These are phyloP conservation scores for Desmodesmus armatus DNA, from an alignment of 139 green algal genomes.

Conservation along the genomic window DNA sequence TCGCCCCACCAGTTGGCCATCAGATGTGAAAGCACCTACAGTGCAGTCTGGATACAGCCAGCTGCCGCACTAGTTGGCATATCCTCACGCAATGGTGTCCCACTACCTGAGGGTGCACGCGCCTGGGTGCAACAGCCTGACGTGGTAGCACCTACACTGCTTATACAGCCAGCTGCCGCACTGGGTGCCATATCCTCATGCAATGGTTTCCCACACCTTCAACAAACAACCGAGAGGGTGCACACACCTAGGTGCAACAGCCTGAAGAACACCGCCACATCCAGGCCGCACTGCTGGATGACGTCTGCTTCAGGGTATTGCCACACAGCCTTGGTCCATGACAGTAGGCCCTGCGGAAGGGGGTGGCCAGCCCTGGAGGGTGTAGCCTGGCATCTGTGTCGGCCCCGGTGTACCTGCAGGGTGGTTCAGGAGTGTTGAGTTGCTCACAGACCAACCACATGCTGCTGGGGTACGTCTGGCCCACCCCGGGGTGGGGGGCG, in stretches of 20 bases:
- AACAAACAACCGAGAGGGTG: neutral
- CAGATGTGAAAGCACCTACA: too few relatives aligned
- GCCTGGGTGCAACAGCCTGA: too few relatives aligned
- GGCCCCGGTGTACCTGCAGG: constrained; percentile 23
- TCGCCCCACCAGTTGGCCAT: too few relatives aligned
- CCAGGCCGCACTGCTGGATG: constrained; percentile 39
- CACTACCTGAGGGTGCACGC: too few relatives aligned
- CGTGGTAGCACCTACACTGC: neutral
- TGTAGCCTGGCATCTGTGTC: neutral
- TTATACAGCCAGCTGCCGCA: neutral
- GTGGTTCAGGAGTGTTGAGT: neutral
- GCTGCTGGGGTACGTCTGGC: neutral
- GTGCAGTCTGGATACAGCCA: too few relatives aligned
- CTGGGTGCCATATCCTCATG: too few relatives aligned
- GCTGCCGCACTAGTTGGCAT: too few relatives aligned
- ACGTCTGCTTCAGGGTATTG: constrained; percentile 34
- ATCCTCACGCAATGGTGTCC: too few relatives aligned
- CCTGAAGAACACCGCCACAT: constrained; percentile 44
- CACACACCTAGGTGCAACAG: constrained; percentile 34
- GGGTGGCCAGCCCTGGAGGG: constrained; percentile 3
- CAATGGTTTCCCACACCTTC: neutral
- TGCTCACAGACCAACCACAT: neutral
- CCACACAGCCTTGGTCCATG: constrained; percentile 35
- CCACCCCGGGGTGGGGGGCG: too few relatives aligned
- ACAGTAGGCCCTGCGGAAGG: constrained; percentile 19